These are phyloP conservation scores for Styphnolobium japonicum DNA, from an alignment of 306 rosid species.

Conservation along the genomic window DNA sequence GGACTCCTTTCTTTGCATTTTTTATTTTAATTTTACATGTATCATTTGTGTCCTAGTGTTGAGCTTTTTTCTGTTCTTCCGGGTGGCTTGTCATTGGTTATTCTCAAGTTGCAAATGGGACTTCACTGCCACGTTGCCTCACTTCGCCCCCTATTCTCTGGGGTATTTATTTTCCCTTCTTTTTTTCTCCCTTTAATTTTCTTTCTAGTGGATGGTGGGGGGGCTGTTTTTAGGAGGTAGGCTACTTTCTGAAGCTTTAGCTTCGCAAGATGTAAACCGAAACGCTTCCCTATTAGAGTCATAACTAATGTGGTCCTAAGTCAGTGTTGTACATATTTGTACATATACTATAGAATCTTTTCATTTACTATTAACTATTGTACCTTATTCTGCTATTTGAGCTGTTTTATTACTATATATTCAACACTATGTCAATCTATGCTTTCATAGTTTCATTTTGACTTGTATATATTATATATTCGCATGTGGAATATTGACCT, in stretches of 20 bases:
- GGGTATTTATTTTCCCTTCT: conserved; percentile 5
- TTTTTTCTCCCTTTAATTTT: neutral
- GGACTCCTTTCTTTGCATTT: conserved; percentile 42
- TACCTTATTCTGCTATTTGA: neutral
- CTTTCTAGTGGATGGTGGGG: neutral
- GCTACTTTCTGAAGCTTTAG: conserved; percentile 3
- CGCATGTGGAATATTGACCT: no score
- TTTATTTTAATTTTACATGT: conserved; percentile 38
- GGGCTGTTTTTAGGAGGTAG: neutral
- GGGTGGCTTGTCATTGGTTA: conserved; percentile 24
- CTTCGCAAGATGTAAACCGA: conserved; percentile 2
- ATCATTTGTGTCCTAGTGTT: conserved; percentile 15
- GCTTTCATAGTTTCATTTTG: neutral
- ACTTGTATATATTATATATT: no score
- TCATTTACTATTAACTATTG: conserved; percentile 15
- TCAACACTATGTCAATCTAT: neutral
- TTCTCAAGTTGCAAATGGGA: conserved; percentile 28
- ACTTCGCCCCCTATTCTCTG: conserved; percentile 17
- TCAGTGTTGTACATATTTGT: conserved; percentile 32
- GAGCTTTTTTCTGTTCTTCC: conserved; percentile 1
- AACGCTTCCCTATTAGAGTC: neutral
- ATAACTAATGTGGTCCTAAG: conserved; percentile 8
- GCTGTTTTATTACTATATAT: neutral
- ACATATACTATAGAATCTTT: conserved; percentile 27
- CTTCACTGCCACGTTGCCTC: conserved; percentile 6